Conservation (phyloP, 2,329 filamentous ascomycete species). For the Keithomyces neogunnii region DNA sequence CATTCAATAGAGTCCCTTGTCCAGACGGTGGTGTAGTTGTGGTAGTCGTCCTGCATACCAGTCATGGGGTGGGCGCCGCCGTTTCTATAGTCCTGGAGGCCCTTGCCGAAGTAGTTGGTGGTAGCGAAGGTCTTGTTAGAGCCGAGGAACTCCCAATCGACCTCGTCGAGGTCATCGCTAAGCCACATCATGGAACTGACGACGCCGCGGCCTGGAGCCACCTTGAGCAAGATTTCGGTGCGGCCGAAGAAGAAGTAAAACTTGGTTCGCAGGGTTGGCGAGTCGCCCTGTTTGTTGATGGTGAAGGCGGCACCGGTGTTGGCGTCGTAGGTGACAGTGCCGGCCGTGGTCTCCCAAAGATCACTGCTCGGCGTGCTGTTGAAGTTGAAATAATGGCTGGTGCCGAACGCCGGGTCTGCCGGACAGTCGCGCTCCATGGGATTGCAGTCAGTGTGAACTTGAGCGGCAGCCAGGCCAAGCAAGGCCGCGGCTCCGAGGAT, state of each 20-base stretch:
- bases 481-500: constrained; percentile 28
- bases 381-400: constrained; percentile 54
- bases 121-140: constrained; percentile 53
- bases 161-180: constrained; percentile 77
- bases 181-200: constrained; percentile 77
- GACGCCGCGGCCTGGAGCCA: constrained; percentile 65
- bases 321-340: constrained; percentile 51
- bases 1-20: constrained; percentile 57
- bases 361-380: constrained; percentile 50
- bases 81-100: constrained; percentile 53
- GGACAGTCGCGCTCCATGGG: constrained; percentile 64
- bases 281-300: constrained; percentile 61
- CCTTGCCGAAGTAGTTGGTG: constrained; percentile 77
- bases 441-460: constrained; percentile 72
- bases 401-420: constrained; percentile 61
- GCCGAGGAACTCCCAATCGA: constrained; percentile 80
- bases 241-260: constrained; percentile 85
- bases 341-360: constrained; percentile 62
- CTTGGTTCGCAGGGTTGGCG: constrained; percentile 68
- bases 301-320: constrained; percentile 63
- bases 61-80: constrained; percentile 50
- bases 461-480: constrained; percentile 47
- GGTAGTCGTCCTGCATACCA: constrained; percentile 50
- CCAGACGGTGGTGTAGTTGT: constrained; percentile 74
- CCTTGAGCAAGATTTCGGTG: constrained; percentile 70